Percentiles rank a stretch among this genome's conserved stretches.
These are phyloP conservation scores for Amanita rubescens DNA, from an alignment of 768 basidiomycete species.

Conservation along the genomic window DNA sequence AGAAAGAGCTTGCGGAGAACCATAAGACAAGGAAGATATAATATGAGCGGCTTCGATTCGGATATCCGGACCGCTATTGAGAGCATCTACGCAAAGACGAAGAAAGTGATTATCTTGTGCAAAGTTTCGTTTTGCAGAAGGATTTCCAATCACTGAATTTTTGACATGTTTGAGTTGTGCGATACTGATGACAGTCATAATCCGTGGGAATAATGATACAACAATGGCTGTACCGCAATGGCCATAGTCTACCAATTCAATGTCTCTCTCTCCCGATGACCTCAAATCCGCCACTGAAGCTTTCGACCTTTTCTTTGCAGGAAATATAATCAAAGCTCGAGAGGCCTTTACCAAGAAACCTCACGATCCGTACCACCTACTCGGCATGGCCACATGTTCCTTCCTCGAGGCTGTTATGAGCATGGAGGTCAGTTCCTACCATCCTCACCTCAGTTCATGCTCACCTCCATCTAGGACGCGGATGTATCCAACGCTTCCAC, in stretches of 20 bases:
- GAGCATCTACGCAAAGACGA: slow-evolving; percentile 54
- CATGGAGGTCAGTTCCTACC: slow-evolving; percentile 52
- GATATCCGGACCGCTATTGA: slow-evolving; percentile 44
- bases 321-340: slow-evolving; percentile 52
- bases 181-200: slow-evolving; percentile 15
- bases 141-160: slow-evolving; percentile 76
- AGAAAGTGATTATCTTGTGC: slow-evolving; percentile 52
- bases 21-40: slow-evolving; percentile 66
- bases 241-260: no score
- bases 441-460: background rate
- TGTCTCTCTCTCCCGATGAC: background rate
- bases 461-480: slow-evolving; percentile 30
- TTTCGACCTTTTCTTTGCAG: slow-evolving; percentile 64
- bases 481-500: slow-evolving; percentile 57
- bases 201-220: background rate
- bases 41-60: slow-evolving; percentile 72
- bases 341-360: slow-evolving; percentile 36
- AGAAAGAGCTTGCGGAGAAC: slow-evolving; percentile 56
- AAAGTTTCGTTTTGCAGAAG: slow-evolving; percentile 55
- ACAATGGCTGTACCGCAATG: no score
- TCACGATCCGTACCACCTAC: slow-evolving; percentile 61
- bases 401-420: slow-evolving; percentile 75
- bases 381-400: slow-evolving; percentile 64
- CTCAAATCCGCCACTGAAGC: slow-evolving; percentile 39
- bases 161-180: slow-evolving; percentile 57